Evolutionary conservation across 1,284 basidiomycete genomes (phyloP).

Genomic region (Heterobasidion occidentale): DNA sequence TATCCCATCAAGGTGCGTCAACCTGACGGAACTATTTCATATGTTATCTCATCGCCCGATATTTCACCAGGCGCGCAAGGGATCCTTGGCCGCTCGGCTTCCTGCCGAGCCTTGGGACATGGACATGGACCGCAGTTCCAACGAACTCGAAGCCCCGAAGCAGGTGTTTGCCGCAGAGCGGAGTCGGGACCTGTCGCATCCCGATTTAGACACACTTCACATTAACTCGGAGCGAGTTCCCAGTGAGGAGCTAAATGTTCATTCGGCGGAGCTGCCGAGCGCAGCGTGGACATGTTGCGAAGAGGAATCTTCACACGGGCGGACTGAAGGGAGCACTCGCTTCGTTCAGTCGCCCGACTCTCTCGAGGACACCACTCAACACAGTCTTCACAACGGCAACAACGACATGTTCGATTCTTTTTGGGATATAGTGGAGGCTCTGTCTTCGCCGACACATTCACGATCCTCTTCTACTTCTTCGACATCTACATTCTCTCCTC

Average conservation of each 20-base stretch:
- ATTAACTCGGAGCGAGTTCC: neutral
- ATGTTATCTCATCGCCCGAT: neutral
- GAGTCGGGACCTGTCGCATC: neutral
- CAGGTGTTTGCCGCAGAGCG: neutral
- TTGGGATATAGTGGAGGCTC: conserved; percentile 6
- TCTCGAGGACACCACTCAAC: conserved; percentile 4
- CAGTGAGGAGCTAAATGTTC: conserved; percentile 2
- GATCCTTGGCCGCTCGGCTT: conserved; percentile 49
- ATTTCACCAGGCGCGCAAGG: conserved; percentile 41
- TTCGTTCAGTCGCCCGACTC: conserved; percentile 5
- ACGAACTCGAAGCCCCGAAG: neutral
- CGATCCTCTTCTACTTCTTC: conserved; percentile 9
- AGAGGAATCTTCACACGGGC: conserved; percentile 3
- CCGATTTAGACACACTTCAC: neutral
- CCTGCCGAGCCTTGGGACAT: conserved; percentile 56
- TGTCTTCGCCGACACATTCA: conserved; percentile 7
- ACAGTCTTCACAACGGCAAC: neutral
- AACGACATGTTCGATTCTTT: conserved; percentile 10
- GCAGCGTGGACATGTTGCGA: neutral
- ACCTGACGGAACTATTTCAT: conserved; percentile 1
- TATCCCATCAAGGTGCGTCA: conserved; percentile 45
- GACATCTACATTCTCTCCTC: conserved; percentile 5
- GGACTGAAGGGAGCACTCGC: conserved; percentile 1
- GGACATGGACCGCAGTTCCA: neutral
- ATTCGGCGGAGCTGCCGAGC: neutral